These are phyloP conservation scores for Paracorniculantispora psalliotae DNA, from an alignment of 2,329 filamentous ascomycete species.

Conservation along the genomic window DNA sequence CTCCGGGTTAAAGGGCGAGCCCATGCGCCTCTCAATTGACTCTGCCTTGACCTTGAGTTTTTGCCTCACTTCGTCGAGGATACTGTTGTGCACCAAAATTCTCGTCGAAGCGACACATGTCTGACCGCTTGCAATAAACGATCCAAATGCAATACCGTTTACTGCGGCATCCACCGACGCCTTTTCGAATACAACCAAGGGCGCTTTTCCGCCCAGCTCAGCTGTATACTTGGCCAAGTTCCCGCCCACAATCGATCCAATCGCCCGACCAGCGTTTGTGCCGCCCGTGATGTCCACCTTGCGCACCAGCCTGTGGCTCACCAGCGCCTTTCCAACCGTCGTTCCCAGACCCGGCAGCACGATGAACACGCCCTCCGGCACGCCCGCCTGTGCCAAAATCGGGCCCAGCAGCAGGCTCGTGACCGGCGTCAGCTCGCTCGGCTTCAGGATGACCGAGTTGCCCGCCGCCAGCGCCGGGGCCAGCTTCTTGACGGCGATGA, in stretches of 20 bases:
- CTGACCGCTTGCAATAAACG: slow-evolving; percentile 52
- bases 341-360: slow-evolving; percentile 52
- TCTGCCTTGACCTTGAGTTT: slow-evolving; percentile 59
- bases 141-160: slow-evolving; percentile 61
- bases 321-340: slow-evolving; percentile 48
- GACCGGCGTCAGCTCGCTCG: slow-evolving; percentile 58
- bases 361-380: slow-evolving; percentile 66
- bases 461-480: slow-evolving; percentile 56
- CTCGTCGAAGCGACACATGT: slow-evolving; percentile 66
- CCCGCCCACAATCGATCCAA: slow-evolving; percentile 59
- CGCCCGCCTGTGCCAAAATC: slow-evolving; percentile 60
- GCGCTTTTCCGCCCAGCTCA: slow-evolving; percentile 68
- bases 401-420: slow-evolving; percentile 55
- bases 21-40: slow-evolving; percentile 50
- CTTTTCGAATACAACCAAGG: slow-evolving; percentile 61
- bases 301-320: slow-evolving; percentile 46
- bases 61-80: slow-evolving; percentile 61
- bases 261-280: slow-evolving; percentile 63
- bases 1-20: slow-evolving; percentile 48
- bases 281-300: slow-evolving; percentile 74
- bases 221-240: slow-evolving; percentile 68
- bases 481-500: slow-evolving; percentile 45
- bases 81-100: slow-evolving; percentile 65
- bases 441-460: slow-evolving; percentile 57
- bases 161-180: slow-evolving; percentile 62